Base-by-base conservation (phyloP, 768 basidiomycete genomes). In the Auricularia sp. region DNA sequence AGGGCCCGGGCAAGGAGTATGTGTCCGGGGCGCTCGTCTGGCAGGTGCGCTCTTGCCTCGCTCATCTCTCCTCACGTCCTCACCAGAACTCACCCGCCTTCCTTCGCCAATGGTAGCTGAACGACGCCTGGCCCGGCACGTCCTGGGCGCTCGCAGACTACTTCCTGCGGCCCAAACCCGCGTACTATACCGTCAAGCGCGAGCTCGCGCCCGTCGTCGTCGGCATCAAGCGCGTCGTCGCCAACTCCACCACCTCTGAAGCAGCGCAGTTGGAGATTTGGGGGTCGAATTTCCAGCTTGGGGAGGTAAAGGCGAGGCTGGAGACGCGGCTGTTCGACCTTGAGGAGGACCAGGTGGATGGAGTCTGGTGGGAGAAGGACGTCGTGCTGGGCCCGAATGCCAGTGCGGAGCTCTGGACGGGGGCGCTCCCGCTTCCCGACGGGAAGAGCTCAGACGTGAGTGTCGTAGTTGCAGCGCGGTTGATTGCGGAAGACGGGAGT, bases 141-240 rank as follows among this genome's bases (percentile, higher is more conserved):
- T 93, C 91, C 36, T 97, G 94, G 94, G 86, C 90, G 3, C 94
- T 97, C 69, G 84, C 87, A 39, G 94, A 98, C 75, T 95, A 96
- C 77, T 97, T 93, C 78, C 78, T 94, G 64, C 81, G 94, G 34
- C 95, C 95, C 3, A 98, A 97, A 76, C 93, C 93, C 1, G 87
- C 93, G 0, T 97, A 86, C 76, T 97, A 87, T 74, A 73, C 91
- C 4, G 87, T 97, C 68, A 85, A 88, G 61, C 85, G 95, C 66
- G 93, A 96, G 75, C 82, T 98, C 63, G 81, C 83, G 36, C 84
- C 84, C 0, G 85, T 81, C 76, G 92, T 91, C 1, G 87, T 96
- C 62, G 92, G 62, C 29, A 29, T 29, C 29, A 29, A 29, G 29
- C 29, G 29, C 2, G 29, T 29, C 75, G 76, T 64, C 58, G 75